A percentile compares a stretch with the other conserved stretches of the same genome.
Evolutionary conservation across 2,329 filamentous ascomycete species (phyloP).

Genomic region (Exophiala oligosperma): DNA sequence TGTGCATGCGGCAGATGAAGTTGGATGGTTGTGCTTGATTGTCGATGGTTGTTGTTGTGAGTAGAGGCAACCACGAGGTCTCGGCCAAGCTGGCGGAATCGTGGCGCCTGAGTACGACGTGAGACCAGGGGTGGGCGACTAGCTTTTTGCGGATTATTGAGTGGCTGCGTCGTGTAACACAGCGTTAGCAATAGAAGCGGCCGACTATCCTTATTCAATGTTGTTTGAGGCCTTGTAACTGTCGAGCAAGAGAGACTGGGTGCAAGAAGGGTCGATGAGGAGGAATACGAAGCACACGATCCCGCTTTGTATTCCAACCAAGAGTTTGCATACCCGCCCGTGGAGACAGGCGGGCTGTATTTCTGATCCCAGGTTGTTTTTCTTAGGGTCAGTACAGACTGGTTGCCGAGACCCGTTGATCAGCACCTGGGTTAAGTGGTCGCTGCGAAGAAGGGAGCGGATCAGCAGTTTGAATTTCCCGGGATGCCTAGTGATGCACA

Average conservation of each 20-base stretch:
- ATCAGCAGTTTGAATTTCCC: slow-evolving; percentile 8
- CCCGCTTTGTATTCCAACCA: background rate
- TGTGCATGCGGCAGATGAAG: slow-evolving; percentile 19
- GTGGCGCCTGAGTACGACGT: background rate
- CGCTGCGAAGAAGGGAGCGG: background rate
- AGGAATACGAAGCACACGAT: background rate
- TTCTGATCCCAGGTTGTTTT: slow-evolving; percentile 1
- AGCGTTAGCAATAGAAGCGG: background rate
- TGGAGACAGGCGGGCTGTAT: background rate
- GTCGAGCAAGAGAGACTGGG: background rate
- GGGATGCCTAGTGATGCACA: slow-evolving; percentile 2
- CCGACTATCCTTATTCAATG: background rate
- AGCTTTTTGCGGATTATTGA: background rate
- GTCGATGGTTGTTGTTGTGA: background rate
- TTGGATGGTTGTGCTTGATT: background rate
- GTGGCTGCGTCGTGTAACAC: background rate
- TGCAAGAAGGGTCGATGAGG: background rate
- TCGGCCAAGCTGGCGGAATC: background rate
- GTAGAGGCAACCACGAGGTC: background rate
- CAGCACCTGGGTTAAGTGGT: slow-evolving; percentile 1
- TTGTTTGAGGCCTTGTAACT: background rate
- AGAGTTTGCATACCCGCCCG: background rate
- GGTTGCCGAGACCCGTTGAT: slow-evolving; percentile 7
- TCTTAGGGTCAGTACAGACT: background rate
- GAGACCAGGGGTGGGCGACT: background rate